These are phyloP conservation scores for Themeda triandra DNA, from an alignment of 176 grass and related monocot species.

Conservation along the genomic window DNA sequence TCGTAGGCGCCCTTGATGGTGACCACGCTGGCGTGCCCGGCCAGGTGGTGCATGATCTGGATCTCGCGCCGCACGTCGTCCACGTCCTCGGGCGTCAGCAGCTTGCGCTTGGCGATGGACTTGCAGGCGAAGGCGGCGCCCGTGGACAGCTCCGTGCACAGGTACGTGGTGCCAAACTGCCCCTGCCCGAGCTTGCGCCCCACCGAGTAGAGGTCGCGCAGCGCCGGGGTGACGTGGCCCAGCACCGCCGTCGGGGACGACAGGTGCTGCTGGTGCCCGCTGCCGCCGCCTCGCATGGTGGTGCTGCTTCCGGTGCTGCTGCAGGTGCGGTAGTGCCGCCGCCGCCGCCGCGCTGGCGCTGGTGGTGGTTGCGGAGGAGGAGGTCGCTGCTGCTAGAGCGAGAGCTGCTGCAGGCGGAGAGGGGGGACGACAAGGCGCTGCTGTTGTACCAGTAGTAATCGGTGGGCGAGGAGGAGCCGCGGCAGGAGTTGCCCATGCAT, in stretches of 20 bases:
- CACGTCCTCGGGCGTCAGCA: constrained; percentile 51
- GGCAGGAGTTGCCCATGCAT: constrained; percentile 66
- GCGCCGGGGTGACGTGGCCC: constrained; percentile 44
- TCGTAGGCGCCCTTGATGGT: constrained; percentile 80
- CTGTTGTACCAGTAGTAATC: background rate
- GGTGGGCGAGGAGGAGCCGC: constrained; percentile 23
- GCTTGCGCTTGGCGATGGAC: constrained; percentile 79
- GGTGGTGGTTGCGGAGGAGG: background rate
- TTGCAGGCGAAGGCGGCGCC: constrained; percentile 43
- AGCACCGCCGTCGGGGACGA: constrained; percentile 41
- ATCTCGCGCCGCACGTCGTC: constrained; percentile 78
- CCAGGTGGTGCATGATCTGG: constrained; percentile 80
- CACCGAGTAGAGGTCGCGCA: constrained; percentile 56
- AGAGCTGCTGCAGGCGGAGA: background rate
- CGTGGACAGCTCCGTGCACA: constrained; percentile 50
- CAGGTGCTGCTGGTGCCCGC: background rate
- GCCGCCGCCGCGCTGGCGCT: background rate
- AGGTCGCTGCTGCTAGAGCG: background rate
- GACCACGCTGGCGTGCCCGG: constrained; percentile 52
- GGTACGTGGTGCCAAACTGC: constrained; percentile 77
- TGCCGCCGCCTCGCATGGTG: background rate
- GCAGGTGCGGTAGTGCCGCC: too few species aligned
- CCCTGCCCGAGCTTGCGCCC: constrained; percentile 76
- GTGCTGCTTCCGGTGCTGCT: too few species aligned
- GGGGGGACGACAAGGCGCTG: background rate